Evolutionary conservation across 2,329 filamentous ascomycete species (phyloP), one percentile per base, ranked within the genome.

Genomic region (Calonectria hawksworthii): DNA sequence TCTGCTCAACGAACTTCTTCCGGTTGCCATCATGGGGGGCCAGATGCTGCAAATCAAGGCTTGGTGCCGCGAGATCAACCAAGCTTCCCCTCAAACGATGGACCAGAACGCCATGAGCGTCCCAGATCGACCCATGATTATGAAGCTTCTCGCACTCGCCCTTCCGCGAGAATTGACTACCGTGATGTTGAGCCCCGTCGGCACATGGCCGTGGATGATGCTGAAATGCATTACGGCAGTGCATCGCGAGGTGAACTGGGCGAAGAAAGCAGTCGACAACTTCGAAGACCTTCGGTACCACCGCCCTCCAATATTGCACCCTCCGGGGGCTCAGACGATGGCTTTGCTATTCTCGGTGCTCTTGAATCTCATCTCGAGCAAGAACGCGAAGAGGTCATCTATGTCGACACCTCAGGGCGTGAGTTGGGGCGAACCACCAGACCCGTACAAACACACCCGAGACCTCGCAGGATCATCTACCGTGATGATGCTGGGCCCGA

Each of bases 381-480:
- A 26, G 67, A 68, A 8, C 69, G 78, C 28, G 80, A 81, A 63
- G 80, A 81, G 52, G 75, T 81, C 36, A 72, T 81, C 41, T 81
- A 81, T 23, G 78, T 81, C 30, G 80, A 81, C 32, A 70, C 77
- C 51, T 76, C 75, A 30, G 80, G 80, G 13, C 79, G 75, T 23
- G 80, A 81, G 36, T 75, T 81, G 11, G 74, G 80, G 23, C 74
- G 80, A 65, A 72, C 77, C 26, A 70, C 74, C 28, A 73, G 79
- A 61, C 77, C 78, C 30, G 66, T 76, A 51, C 72, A 78, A 28
- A 74, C 72, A 23, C 72, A 75, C 21, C 73, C 77, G 13, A 73
- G 34, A 34, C 71, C 68, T 23, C 52, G 65, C 32, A 74, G 66
- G 56, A 72, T 74, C 32, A 54, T 59, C 21, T 66, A 77, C 23